Evolutionary conservation across 371 early-diverging fungal species (phyloP).

Genomic region (Apophysomyces sp.): DNA sequence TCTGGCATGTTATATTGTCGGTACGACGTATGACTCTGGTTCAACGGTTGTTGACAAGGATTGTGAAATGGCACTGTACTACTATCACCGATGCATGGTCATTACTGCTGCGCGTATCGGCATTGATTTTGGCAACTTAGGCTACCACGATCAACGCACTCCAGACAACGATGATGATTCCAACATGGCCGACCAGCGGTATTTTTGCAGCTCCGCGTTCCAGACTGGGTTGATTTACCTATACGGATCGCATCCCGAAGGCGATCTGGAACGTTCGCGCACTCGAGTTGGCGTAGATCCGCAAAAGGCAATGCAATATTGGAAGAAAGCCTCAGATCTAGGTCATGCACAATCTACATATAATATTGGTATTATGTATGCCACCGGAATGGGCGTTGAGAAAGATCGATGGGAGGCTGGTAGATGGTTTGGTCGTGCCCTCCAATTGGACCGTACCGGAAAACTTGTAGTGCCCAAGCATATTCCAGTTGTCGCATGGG

Average conservation of each 20-base stretch:
- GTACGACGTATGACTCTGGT: slow-evolving; percentile 10
- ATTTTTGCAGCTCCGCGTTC: slow-evolving; percentile 14
- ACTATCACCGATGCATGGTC: slow-evolving; percentile 11
- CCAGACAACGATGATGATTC: neutral
- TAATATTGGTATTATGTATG: slow-evolving; percentile 15
- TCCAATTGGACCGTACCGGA: slow-evolving; percentile 5
- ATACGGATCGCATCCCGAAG: slow-evolving; percentile 1
- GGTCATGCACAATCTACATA: slow-evolving; percentile 15
- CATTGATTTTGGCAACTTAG: neutral
- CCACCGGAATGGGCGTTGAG: slow-evolving; percentile 11
- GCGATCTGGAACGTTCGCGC: slow-evolving; percentile 5
- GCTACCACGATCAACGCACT: neutral
- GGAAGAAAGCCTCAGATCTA: slow-evolving; percentile 7
- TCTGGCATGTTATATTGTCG: slow-evolving; percentile 13
- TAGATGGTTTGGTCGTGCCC: slow-evolving; percentile 13
- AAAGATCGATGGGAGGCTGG: slow-evolving; percentile 13
- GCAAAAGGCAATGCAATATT: slow-evolving; percentile 3
- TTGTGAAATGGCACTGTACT: slow-evolving; percentile 3
- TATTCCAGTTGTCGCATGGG: slow-evolving; percentile 5
- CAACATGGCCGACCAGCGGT: slow-evolving; percentile 1
- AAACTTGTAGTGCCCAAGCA: slow-evolving; percentile 6
- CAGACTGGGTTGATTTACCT: slow-evolving; percentile 12
- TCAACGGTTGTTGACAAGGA: slow-evolving; percentile 5
- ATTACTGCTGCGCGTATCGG: slow-evolving; percentile 8
- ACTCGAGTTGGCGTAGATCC: slow-evolving; percentile 5